Percentiles rank a stretch among this genome's conserved stretches.
These are phyloP conservation scores for Suhomyces kunorum DNA, from an alignment of 1,139 yeast species.

Conservation along the genomic window DNA sequence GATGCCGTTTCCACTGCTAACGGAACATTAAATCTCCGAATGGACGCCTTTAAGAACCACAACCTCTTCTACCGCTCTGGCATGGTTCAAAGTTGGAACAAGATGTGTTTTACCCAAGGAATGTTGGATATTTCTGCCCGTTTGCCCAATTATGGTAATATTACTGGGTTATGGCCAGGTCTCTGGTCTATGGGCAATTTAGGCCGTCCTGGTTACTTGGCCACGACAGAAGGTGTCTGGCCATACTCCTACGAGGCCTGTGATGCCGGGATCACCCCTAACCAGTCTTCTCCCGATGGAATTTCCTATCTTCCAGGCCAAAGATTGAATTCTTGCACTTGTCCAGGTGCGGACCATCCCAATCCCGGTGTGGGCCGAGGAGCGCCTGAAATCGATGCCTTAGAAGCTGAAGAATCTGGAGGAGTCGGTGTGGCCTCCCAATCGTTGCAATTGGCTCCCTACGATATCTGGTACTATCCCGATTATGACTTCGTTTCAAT, in stretches of 20 bases:
- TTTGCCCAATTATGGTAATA: constrained; percentile 68
- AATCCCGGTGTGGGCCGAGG: constrained; percentile 32
- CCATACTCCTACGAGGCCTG: constrained; percentile 81
- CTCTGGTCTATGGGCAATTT: constrained; percentile 85
- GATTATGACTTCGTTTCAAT: constrained; percentile 29
- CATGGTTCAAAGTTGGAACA: constrained; percentile 85
- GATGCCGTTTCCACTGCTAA: constrained; percentile 71
- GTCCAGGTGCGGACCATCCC: constrained; percentile 31
- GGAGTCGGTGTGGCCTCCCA: constrained; percentile 29
- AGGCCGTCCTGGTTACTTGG: constrained; percentile 80
- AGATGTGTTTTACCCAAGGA: constrained; percentile 80
- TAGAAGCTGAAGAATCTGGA: constrained; percentile 27
- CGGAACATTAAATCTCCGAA: constrained; percentile 63
- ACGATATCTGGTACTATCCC: constrained; percentile 33
- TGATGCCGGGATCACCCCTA: constrained; percentile 89
- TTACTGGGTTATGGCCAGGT: constrained; percentile 88
- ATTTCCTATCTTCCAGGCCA: constrained; percentile 80
- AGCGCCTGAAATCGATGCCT: constrained; percentile 34
- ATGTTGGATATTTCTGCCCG: constrained; percentile 66
- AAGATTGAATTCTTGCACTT: constrained; percentile 48
- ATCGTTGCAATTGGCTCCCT: constrained; percentile 31
- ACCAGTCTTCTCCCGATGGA: constrained; percentile 82
- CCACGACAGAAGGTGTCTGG: constrained; percentile 85
- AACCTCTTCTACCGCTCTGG: constrained; percentile 76
- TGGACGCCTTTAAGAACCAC: constrained; percentile 77